Percentiles rank a stretch among this genome's conserved stretches.
These are phyloP conservation scores for Dispira parvispora DNA, from an alignment of 192 early-diverging fungal genomes.

Conservation along the genomic window DNA sequence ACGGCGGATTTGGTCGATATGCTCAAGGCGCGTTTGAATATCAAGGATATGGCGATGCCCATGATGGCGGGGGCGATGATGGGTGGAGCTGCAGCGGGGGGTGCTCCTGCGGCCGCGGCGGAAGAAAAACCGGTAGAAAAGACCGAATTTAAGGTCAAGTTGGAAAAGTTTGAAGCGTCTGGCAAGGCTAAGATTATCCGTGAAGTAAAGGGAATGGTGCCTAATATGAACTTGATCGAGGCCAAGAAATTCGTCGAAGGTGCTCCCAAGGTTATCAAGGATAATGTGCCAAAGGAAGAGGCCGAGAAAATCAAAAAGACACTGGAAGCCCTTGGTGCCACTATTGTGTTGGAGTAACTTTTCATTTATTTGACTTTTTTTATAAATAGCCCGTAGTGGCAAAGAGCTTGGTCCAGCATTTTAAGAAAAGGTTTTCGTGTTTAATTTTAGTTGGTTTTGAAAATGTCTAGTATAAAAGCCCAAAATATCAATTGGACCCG, in stretches of 20 bases:
- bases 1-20: slow-evolving; percentile 75
- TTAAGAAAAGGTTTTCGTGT: background rate
- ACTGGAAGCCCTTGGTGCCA: slow-evolving; percentile 83
- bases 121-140: slow-evolving; percentile 83
- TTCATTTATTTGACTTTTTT: background rate
- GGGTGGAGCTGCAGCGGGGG: slow-evolving; percentile 34
- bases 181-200: slow-evolving; percentile 96
- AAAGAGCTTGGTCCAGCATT: background rate
- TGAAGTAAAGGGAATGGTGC: slow-evolving; percentile 88
- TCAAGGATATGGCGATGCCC: slow-evolving; percentile 79
- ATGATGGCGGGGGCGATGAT: slow-evolving; percentile 46
- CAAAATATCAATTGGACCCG: background rate
- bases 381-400: background rate
- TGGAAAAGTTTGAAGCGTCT: slow-evolving; percentile 86
- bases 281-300: slow-evolving; percentile 77
- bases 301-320: slow-evolving; percentile 95
- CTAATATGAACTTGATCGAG: slow-evolving; percentile 89
- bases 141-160: slow-evolving; percentile 88
- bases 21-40: slow-evolving; percentile 84
- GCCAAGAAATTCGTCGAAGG: slow-evolving; percentile 99
- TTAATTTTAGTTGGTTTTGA: too few relatives aligned
- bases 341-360: slow-evolving; percentile 78
- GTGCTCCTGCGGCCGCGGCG: slow-evolving; percentile 50
- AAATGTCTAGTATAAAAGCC: background rate
- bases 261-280: slow-evolving; percentile 91